Evolutionary conservation across 495 filamentous ascomycete species (phyloP).

Genomic region (Saxophila tyrrhenica): DNA sequence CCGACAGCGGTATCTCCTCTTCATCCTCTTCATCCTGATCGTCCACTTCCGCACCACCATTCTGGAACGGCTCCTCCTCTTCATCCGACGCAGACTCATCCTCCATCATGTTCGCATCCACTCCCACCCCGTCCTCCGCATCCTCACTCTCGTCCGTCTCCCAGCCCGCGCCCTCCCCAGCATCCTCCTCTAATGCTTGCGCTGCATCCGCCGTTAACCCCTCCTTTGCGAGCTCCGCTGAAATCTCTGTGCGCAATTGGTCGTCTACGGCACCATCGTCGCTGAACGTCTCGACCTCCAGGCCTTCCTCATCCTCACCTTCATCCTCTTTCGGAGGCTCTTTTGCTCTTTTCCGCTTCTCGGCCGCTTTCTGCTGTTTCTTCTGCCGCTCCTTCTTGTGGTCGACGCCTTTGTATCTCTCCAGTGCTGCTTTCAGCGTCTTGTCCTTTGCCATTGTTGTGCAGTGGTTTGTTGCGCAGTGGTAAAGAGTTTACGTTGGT

Average conservation of each 20-base stretch:
- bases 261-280: conserved; percentile 9
- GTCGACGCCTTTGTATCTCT: conserved; percentile 44
- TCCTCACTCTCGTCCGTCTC: conserved; percentile 26
- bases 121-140: conserved; percentile 20
- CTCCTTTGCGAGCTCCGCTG: conserved; percentile 1
- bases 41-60: conserved; percentile 22
- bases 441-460: conserved; percentile 21
- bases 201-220: conserved; percentile 8
- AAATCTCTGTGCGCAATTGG: not conserved
- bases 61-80: conserved; percentile 21
- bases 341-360: conserved; percentile 40
- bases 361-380: conserved; percentile 36
- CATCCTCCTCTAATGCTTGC: conserved; percentile 4
- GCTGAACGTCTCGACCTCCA: conserved; percentile 6
- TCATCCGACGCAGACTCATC: conserved; percentile 15
- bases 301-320: conserved; percentile 26
- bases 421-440: conserved; percentile 25
- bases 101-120: conserved; percentile 11
- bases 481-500: no score
- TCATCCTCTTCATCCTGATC: conserved; percentile 29
- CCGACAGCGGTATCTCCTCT: conserved; percentile 69
- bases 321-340: conserved; percentile 28
- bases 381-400: conserved; percentile 57
- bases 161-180: conserved; percentile 24
- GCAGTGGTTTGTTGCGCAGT: not conserved